Base-by-base conservation (phyloP, 805 yeast genomes). In the Torulaspora indica region DNA sequence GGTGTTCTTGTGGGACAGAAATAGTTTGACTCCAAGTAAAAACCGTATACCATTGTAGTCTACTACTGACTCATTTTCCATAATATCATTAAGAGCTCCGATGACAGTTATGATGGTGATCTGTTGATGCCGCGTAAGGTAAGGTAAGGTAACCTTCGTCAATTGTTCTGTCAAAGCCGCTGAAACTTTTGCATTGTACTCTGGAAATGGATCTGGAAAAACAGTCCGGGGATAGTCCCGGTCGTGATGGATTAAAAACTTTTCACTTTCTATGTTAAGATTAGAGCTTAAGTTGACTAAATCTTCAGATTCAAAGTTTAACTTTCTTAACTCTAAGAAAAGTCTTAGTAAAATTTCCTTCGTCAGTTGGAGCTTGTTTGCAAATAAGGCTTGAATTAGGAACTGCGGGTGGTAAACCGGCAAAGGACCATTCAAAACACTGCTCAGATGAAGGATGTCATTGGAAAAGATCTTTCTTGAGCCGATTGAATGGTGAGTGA, bases 381-480 rank as follows among this genome's bases (percentile, higher is more conserved):
- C 75, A 54, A 83, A 80, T 14, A 90, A 61, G 4, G 81, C 69
- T 61, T 90, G 96, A 35, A 88, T 81, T 38, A 90, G 63, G 42
- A 87, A 75, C 61, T 89, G 96, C 0, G 98, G 98, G 57, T 91
- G 97, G 54, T 86, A 90, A 0, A 88, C 67, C 0, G 97, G 96
- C 12, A 91, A 63, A 0, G 95, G 93, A 25, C 97, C 97, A 66
- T 90, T 90, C 43, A 90, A 66, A 4, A 89, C 81, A 12, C 86
- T 70, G 39, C 83, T 85, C 45, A 90, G 70, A 53, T 82, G 84
- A 47, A 85, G 74, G 2, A 90, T 75, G 57, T 64, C 72, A 56
- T 71, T 71, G 1, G 72, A 68, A 8, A 79, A 70, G 33, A 80
- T 79, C 46, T 71, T 75, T 47, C 81, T 69, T 0, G 85, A 70